Conservation (phyloP, 2,329 filamentous ascomycete genomes). For the Colletotrichum plurivorum region DNA sequence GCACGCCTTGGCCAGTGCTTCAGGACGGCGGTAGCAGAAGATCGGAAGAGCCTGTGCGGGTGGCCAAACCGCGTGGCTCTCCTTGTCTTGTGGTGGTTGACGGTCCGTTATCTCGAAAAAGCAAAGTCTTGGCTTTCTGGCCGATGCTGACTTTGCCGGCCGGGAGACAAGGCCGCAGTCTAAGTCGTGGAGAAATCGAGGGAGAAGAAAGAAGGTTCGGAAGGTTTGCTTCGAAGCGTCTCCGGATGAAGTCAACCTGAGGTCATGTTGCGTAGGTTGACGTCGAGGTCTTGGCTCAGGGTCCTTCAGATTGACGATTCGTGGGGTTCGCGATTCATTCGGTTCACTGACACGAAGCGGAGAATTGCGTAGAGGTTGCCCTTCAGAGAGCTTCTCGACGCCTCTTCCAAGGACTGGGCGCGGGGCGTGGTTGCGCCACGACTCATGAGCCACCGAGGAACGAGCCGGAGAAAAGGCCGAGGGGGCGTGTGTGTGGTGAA, state of each 20-base stretch:
- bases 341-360: slow-evolving; percentile 8
- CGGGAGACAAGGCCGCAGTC: background rate
- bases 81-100: background rate
- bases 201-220: background rate
- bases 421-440: slow-evolving; percentile 8
- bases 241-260: slow-evolving; percentile 30
- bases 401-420: slow-evolving; percentile 20
- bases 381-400: slow-evolving; percentile 7
- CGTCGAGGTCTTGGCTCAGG: slow-evolving; percentile 4
- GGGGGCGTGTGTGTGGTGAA: background rate
- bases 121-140: background rate
- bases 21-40: slow-evolving; percentile 8
- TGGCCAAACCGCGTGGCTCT: slow-evolving; percentile 19
- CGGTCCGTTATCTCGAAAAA: background rate
- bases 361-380: slow-evolving; percentile 10
- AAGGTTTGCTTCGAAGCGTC: slow-evolving; percentile 4
- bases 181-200: background rate
- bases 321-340: slow-evolving; percentile 19
- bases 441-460: slow-evolving; percentile 11
- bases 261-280: slow-evolving; percentile 25
- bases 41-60: slow-evolving; percentile 2
- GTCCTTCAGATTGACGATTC: slow-evolving; percentile 8
- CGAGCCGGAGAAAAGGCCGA: slow-evolving; percentile 6
- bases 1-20: slow-evolving; percentile 13
- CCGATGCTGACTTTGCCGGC: slow-evolving; percentile 1